A percentile compares a stretch with the other conserved stretches of the same genome.
Evolutionary conservation across 1,139 yeast genomes (phyloP).

Genomic region (Suhomyces bolitotheri): DNA sequence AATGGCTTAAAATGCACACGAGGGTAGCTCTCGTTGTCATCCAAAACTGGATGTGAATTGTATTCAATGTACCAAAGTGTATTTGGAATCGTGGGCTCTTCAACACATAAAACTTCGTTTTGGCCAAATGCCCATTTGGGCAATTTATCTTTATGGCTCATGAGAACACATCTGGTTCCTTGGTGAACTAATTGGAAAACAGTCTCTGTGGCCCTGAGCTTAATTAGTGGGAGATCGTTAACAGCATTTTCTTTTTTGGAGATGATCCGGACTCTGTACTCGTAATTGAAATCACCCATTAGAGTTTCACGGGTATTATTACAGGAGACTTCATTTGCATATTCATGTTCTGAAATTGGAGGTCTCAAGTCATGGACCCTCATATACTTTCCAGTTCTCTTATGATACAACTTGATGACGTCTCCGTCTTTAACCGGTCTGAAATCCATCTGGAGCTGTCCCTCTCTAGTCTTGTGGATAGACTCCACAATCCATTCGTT

Average conservation of each 20-base stretch:
- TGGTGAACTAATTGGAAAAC: constrained; percentile 60
- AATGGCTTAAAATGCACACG: constrained; percentile 25
- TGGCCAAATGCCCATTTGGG: constrained; percentile 74
- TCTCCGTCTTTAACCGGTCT: constrained; percentile 50
- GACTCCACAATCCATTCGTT: constrained; percentile 71
- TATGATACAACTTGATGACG: constrained; percentile 61
- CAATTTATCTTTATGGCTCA: constrained; percentile 60
- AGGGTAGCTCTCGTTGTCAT: constrained; percentile 29
- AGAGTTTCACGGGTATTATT: constrained; percentile 51
- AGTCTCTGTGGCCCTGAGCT: constrained; percentile 52
- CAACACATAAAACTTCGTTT: constrained; percentile 75
- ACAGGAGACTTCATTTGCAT: constrained; percentile 71
- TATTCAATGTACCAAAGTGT: constrained; percentile 67
- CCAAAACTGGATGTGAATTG: constrained; percentile 53
- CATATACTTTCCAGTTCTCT: constrained; percentile 57
- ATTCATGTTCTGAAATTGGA: constrained; percentile 79
- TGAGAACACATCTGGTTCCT: constrained; percentile 59
- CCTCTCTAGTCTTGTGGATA: constrained; percentile 31
- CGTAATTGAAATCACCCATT: constrained; percentile 51
- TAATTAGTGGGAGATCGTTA: constrained; percentile 37
- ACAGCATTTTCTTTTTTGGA: constrained; percentile 27
- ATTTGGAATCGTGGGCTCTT: constrained; percentile 57
- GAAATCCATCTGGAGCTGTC: constrained; percentile 30
- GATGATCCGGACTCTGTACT: constrained; percentile 48
- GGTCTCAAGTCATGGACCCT: constrained; percentile 63